These are phyloP conservation scores for Penicillium steckii DNA, from an alignment of 495 filamentous ascomycete species.

Conservation along the genomic window DNA sequence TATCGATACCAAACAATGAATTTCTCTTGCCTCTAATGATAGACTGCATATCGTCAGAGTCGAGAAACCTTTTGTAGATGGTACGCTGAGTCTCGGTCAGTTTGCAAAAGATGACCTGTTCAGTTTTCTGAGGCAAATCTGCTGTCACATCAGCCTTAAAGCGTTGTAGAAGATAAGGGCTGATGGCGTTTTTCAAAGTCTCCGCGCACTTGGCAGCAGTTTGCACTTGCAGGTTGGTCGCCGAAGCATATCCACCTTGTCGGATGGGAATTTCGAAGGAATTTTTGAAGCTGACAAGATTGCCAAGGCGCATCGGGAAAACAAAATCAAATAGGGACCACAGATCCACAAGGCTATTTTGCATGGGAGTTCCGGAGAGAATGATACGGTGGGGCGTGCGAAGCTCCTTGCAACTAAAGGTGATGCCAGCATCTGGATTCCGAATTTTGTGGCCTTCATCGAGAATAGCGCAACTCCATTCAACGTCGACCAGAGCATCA, in stretches of 20 bases:
- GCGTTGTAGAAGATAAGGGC: conserved; percentile 87
- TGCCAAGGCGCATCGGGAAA: conserved; percentile 92
- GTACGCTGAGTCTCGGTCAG: conserved; percentile 73
- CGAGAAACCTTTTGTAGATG: conserved; percentile 77
- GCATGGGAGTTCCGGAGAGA: conserved; percentile 93
- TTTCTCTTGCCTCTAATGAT: conserved; percentile 75
- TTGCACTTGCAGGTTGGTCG: conserved; percentile 86
- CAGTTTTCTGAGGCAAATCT: conserved; percentile 90
- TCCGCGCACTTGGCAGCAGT: conserved; percentile 89
- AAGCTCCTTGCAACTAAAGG: conserved; percentile 89
- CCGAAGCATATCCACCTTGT: conserved; percentile 89
- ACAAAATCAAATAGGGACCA: conserved; percentile 98
- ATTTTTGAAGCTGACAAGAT: conserved; percentile 80
- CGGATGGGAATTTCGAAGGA: conserved; percentile 92
- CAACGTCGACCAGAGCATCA: conserved; percentile 69
- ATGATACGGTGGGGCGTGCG: conserved; percentile 86
- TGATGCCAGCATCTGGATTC: conserved; percentile 90
- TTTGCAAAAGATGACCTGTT: conserved; percentile 94
- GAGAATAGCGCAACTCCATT: conserved; percentile 92
- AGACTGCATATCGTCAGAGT: conserved; percentile 74
- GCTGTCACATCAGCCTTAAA: conserved; percentile 91
- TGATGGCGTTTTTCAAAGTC: conserved; percentile 86
- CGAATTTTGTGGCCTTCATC: conserved; percentile 98
- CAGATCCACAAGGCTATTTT: conserved; percentile 94
- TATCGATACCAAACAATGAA: conserved; percentile 83